phyloP scores from a whole-genome alignment of 1,284 basidiomycete species.

The Puccinia coronata region DNA sequence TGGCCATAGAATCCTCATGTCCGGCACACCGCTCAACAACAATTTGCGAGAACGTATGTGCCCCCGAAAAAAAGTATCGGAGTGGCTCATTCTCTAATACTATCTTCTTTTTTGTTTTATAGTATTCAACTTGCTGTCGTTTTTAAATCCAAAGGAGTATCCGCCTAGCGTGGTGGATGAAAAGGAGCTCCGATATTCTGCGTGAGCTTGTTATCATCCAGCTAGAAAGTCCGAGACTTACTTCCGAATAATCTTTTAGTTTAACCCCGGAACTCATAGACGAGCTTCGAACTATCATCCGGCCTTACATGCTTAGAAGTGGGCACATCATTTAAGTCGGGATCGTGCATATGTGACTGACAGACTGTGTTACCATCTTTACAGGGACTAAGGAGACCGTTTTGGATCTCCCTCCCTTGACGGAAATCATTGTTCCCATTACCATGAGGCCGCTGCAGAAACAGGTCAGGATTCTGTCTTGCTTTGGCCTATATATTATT shows the following conservation, averaged over 20 bases:
- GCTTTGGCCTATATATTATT: too few species aligned
- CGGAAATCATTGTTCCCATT: constrained; percentile 78
- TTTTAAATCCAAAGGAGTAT: constrained; percentile 36
- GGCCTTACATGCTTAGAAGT: constrained; percentile 50
- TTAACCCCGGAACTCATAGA: constrained; percentile 55
- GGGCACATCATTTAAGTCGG: neutral
- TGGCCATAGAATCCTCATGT: constrained; percentile 84
- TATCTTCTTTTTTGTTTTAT: neutral
- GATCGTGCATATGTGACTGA: neutral
- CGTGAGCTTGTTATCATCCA: constrained; percentile 51
- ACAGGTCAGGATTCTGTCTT: constrained; percentile 63
- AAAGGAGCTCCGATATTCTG: constrained; percentile 41
- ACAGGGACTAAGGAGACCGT: constrained; percentile 49
- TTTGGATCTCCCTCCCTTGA: constrained; percentile 54
- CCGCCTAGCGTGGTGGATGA: constrained; percentile 35
- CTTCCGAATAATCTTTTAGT: constrained; percentile 52
- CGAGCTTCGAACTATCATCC: constrained; percentile 44
- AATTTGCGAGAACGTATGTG: constrained; percentile 73
- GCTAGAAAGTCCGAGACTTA: constrained; percentile 52
- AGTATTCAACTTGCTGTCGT: constrained; percentile 49
- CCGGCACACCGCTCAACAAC: constrained; percentile 95
- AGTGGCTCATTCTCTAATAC: neutral
- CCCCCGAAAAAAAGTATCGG: neutral
- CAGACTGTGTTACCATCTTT: neutral
- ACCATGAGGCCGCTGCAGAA: constrained; percentile 86